These are phyloP conservation scores for Bimuria novae-zelandiae DNA, from an alignment of 2,329 filamentous ascomycete species.

Conservation along the genomic window DNA sequence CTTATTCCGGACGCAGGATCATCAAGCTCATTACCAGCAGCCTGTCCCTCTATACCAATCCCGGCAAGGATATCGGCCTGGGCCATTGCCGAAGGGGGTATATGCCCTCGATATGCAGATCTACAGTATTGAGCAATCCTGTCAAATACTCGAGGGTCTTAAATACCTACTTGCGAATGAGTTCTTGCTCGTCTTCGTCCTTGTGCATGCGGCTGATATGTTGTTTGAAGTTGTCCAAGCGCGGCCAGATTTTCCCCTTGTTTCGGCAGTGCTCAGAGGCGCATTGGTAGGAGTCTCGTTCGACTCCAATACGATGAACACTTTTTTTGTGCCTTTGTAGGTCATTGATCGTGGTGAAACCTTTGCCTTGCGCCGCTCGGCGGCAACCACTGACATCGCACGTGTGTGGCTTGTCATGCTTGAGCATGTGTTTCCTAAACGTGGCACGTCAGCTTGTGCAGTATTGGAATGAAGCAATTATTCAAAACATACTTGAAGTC, in stretches of 20 bases:
- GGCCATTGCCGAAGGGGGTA: slow-evolving; percentile 17
- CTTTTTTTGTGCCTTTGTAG: slow-evolving; percentile 77
- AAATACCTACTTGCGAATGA: slow-evolving; percentile 53
- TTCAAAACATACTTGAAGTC: slow-evolving; percentile 42
- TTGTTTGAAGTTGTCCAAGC: slow-evolving; percentile 83
- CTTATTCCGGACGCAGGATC: slow-evolving; percentile 24
- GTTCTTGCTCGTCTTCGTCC: slow-evolving; percentile 48
- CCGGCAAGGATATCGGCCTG: slow-evolving; percentile 40
- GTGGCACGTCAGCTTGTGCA: slow-evolving; percentile 14
- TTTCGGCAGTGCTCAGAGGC: slow-evolving; percentile 60
- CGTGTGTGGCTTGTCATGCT: slow-evolving; percentile 69
- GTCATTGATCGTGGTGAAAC: slow-evolving; percentile 82
- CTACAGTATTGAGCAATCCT: slow-evolving; percentile 27
- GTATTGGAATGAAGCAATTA: neutral
- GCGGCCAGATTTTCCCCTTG: slow-evolving; percentile 74
- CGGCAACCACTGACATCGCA: slow-evolving; percentile 65
- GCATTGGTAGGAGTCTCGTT: slow-evolving; percentile 62
- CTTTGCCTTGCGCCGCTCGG: slow-evolving; percentile 54
- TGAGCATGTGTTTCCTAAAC: slow-evolving; percentile 73
- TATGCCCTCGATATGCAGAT: slow-evolving; percentile 23
- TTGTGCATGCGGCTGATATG: slow-evolving; percentile 74
- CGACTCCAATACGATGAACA: slow-evolving; percentile 62
- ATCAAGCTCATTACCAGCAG: slow-evolving; percentile 26
- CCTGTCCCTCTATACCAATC: slow-evolving; percentile 30
- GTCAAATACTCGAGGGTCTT: neutral